Base-by-base conservation (phyloP, 495 filamentous ascomycete species). In the Penicillium lividum region DNA sequence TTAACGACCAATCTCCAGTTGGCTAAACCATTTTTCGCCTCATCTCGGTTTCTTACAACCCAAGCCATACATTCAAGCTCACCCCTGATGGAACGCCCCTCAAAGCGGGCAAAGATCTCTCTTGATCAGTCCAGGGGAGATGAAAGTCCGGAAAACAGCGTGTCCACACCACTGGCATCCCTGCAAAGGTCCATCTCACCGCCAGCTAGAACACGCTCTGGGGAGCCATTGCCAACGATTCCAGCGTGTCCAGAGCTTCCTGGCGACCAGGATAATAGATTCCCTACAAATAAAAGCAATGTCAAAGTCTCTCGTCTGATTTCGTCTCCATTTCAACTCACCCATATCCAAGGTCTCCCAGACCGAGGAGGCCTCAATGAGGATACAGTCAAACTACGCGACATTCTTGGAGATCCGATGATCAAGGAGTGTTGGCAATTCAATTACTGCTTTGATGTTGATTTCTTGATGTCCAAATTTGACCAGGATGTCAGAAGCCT, bases 351-450 rank as follows among this genome's bases (percentile, higher is more conserved):
- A 33, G 89, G 89, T 58, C 74, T 93, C 3, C 76, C 87, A 3
- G 66, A 74, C 0, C 71, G 76, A 6, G 66, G 62, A 6, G 66
- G 61, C 13, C 70, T 73, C 50, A 96, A 97, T 75, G 72, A 81
- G 53, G 88, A 88, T 67, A 80, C 90, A 0, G 70, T 94, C 43
- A 78, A 77, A 6, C 74, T 96, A 25, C 76, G 76, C 18, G 88
- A 92, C 55, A 83, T 97, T 53, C 81, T 97, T 3, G 86, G 89
- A 1, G 87, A 95, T 68, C 89, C 90, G 0, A 79, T 93, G 67
- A 92, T 97, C 52, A 77, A 82, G 36, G 89, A 94, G 70, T 90
- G 88, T 63, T 97, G 92, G 92, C 82, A 91, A 40, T 96, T 97
- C 72, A 96, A 96, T 64, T 96, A 87, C 65, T 75, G 93, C 3